phyloP scores from a whole-genome alignment of 768 basidiomycete species.

The Dictyophora rubrovolvata region DNA sequence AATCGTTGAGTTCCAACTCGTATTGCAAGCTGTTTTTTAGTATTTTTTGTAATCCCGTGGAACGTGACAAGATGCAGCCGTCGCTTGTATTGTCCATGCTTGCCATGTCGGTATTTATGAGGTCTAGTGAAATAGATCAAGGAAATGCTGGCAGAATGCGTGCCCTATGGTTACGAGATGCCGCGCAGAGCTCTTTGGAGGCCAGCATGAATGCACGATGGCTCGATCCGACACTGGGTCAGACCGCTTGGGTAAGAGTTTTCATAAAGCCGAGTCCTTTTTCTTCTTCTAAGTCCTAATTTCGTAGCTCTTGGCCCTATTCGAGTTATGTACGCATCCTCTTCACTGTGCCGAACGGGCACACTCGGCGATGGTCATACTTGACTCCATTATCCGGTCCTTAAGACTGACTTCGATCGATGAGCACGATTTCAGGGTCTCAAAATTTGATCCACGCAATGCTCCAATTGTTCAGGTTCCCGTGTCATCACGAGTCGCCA shows the following conservation, averaged over 20 bases:
- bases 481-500: slow-evolving; percentile 1
- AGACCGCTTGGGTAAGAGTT: slow-evolving; percentile 55
- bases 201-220: slow-evolving; percentile 38
- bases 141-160: slow-evolving; percentile 42
- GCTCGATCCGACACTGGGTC: slow-evolving; percentile 56
- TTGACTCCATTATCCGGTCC: slow-evolving; percentile 56
- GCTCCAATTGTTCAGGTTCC: slow-evolving; percentile 39
- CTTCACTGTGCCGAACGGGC: slow-evolving; percentile 47
- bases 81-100: slow-evolving; percentile 58
- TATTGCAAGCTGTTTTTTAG: slow-evolving; percentile 33
- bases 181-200: slow-evolving; percentile 46
- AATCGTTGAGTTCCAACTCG: background rate
- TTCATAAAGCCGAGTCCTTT: background rate
- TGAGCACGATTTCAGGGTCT: slow-evolving; percentile 40
- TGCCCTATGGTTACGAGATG: slow-evolving; percentile 47
- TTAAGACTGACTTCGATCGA: slow-evolving; percentile 51
- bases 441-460: slow-evolving; percentile 35
- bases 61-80: slow-evolving; percentile 53
- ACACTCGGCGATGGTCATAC: slow-evolving; percentile 38
- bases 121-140: slow-evolving; percentile 56
- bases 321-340: slow-evolving; percentile 68
- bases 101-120: slow-evolving; percentile 63
- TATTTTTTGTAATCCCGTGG: slow-evolving; percentile 40
- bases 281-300: no score
- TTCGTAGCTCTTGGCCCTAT: slow-evolving; percentile 59